These are phyloP conservation scores for Elsinoe fawcettii DNA, from an alignment of 2,329 filamentous ascomycete species.

Conservation along the genomic window DNA sequence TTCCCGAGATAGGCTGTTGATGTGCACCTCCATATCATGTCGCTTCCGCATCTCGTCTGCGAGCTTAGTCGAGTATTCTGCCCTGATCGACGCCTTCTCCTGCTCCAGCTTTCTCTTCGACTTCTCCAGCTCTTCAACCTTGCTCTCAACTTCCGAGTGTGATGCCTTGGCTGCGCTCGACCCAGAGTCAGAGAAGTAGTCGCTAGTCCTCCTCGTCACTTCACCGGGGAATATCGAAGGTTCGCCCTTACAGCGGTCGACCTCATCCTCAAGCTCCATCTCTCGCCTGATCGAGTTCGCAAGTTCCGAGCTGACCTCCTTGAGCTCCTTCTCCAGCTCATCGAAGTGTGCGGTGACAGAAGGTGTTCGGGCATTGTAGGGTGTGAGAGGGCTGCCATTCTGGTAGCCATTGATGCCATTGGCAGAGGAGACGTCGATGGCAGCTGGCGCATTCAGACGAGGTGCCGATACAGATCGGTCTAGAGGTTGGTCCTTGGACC, in stretches of 20 bases:
- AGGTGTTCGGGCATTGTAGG: conserved; percentile 20
- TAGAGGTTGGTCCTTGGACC: conserved; percentile 28
- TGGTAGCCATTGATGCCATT: conserved; percentile 44
- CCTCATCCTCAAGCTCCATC: conserved; percentile 91
- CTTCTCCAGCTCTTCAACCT: conserved; percentile 67
- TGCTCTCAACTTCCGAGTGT: conserved; percentile 50
- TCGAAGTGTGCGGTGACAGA: conserved; percentile 54
- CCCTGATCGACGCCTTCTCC: conserved; percentile 76
- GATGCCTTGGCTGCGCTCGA: conserved; percentile 75
- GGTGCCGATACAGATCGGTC: conserved; percentile 20
- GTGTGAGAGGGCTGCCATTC: conserved; percentile 28
- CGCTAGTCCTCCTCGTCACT: conserved; percentile 73
- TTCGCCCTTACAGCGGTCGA: conserved; percentile 81
- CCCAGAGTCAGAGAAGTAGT: conserved; percentile 97
- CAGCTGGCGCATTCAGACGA: conserved; percentile 32
- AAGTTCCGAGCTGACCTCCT: conserved; percentile 85
- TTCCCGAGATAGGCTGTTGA: conserved; percentile 72
- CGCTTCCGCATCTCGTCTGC: conserved; percentile 76
- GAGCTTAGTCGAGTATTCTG: conserved; percentile 77
- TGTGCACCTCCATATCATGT: conserved; percentile 71
- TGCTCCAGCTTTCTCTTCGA: conserved; percentile 79
- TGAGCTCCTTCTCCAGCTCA: conserved; percentile 89
- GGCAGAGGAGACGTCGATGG: conserved; percentile 45
- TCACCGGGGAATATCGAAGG: conserved; percentile 43
- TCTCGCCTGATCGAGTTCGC: conserved; percentile 88